These are phyloP conservation scores for Claviceps maximensis DNA, from an alignment of 2,329 filamentous ascomycete species.

Conservation along the genomic window DNA sequence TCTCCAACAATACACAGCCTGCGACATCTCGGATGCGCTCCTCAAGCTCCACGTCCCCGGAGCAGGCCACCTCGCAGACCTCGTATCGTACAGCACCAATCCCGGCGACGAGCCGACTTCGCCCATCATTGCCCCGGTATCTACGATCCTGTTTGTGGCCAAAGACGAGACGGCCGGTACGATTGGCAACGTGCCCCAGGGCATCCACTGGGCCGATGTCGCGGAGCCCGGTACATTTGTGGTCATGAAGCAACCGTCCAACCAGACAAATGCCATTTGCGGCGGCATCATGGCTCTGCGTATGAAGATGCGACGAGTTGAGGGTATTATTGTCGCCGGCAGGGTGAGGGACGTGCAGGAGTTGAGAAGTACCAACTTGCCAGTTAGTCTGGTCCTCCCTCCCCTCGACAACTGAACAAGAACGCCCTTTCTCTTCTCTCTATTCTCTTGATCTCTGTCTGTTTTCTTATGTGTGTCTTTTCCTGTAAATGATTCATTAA, in stretches of 20 bases:
- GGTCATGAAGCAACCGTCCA: conserved; percentile 50
- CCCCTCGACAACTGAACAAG: not conserved
- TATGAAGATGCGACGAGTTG: conserved; percentile 48
- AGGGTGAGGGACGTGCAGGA: conserved; percentile 53
- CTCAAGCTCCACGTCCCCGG: conserved; percentile 53
- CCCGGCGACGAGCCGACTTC: conserved; percentile 12
- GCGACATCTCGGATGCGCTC: conserved; percentile 59
- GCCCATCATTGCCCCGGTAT: conserved; percentile 38
- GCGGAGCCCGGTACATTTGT: conserved; percentile 47
- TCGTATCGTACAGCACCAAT: conserved; percentile 21
- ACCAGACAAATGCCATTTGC: conserved; percentile 55
- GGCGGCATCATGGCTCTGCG: conserved; percentile 66
- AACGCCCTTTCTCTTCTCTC: not conserved
- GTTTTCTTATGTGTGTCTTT: not conserved
- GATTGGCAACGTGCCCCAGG: conserved; percentile 38
- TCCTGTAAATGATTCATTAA: not conserved
- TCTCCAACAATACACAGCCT: conserved; percentile 29
- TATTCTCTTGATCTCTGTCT: too few species aligned
- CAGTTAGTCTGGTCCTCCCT: conserved; percentile 23
- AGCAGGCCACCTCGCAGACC: conserved; percentile 53
- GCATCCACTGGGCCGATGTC: conserved; percentile 56
- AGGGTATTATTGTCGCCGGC: conserved; percentile 53
- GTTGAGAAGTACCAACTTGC: conserved; percentile 39
- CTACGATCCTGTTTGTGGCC: conserved; percentile 48
- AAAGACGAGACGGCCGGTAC: conserved; percentile 30